phyloP scores from a whole-genome alignment of 768 basidiomycete species.

The Amyloporia xantha region DNA sequence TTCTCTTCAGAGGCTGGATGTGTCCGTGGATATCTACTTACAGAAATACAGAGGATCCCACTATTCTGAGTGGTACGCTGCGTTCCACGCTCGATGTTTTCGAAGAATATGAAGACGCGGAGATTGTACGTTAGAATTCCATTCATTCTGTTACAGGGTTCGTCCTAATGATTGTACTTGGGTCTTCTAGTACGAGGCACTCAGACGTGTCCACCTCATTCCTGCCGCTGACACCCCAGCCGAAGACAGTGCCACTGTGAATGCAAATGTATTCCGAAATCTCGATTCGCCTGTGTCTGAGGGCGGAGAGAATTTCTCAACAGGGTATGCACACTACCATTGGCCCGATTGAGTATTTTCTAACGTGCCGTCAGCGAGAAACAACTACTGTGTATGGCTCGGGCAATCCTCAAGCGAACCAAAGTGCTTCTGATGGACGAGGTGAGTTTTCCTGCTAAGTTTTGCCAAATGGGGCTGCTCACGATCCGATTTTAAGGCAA shows the following conservation, averaged over 20 bases:
- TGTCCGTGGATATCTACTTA: background rate
- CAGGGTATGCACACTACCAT: constrained; percentile 62
- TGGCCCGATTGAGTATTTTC: too few species aligned
- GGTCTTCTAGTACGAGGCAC: constrained; percentile 63
- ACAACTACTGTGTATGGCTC: constrained; percentile 84
- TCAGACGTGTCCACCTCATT: constrained; percentile 80
- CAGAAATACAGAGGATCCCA: constrained; percentile 67
- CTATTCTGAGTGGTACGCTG: constrained; percentile 76
- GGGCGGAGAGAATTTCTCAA: constrained; percentile 87
- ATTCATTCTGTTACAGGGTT: background rate
- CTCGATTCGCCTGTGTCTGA: constrained; percentile 72
- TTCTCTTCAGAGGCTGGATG: too few species aligned
- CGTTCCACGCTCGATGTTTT: constrained; percentile 83
- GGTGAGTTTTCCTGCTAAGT: constrained; percentile 29
- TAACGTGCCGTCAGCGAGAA: too few species aligned
- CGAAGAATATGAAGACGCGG: constrained; percentile 75
- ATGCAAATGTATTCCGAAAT: constrained; percentile 71
- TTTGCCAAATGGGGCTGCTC: background rate
- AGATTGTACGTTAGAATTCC: constrained; percentile 53
- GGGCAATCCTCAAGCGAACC: constrained; percentile 74
- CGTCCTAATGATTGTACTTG: background rate
- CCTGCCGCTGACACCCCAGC: constrained; percentile 43
- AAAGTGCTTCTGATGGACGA: constrained; percentile 84
- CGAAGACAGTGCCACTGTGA: constrained; percentile 44
- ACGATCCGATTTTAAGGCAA: constrained; percentile 54